Conservation (phyloP, 495 filamentous ascomycete species). For the Aspergillus panamensis region DNA sequence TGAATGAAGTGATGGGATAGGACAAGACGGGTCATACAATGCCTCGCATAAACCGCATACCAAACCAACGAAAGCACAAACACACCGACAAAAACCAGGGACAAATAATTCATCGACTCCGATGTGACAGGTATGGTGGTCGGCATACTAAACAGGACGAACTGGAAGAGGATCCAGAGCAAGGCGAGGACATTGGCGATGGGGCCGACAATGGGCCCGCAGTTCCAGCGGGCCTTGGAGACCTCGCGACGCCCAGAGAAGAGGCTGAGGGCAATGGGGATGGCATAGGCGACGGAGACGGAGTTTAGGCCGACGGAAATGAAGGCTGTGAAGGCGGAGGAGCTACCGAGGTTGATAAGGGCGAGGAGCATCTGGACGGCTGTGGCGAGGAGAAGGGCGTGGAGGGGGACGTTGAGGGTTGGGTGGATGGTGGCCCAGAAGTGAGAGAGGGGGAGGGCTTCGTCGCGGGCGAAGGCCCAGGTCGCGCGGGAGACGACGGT, state of each 20-base stretch:
- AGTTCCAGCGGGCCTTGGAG: slow-evolving; percentile 51
- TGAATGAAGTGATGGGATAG: too few relatives aligned
- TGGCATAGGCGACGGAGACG: slow-evolving; percentile 54
- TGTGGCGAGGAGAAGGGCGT: slow-evolving; percentile 34
- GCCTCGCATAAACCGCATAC: slow-evolving; percentile 45
- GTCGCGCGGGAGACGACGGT: slow-evolving; percentile 57
- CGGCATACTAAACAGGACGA: slow-evolving; percentile 56
- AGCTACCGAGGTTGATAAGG: slow-evolving; percentile 58
- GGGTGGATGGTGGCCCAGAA: slow-evolving; percentile 36
- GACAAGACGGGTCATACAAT: slow-evolving; percentile 32
- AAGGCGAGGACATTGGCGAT: slow-evolving; percentile 54
- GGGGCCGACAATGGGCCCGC: slow-evolving; percentile 51
- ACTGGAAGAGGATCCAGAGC: slow-evolving; percentile 57
- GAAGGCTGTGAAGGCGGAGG: slow-evolving; percentile 60
- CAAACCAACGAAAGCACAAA: slow-evolving; percentile 40
- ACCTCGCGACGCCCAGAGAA: slow-evolving; percentile 51
- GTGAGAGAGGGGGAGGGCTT: slow-evolving; percentile 34
- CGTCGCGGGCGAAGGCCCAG: slow-evolving; percentile 61
- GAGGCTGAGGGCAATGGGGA: slow-evolving; percentile 55
- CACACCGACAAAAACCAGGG: slow-evolving; percentile 59
- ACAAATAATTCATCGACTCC: slow-evolving; percentile 57
- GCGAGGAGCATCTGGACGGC: slow-evolving; percentile 48
- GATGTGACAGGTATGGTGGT: slow-evolving; percentile 44
- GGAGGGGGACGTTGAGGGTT: slow-evolving; percentile 35
- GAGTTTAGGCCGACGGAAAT: slow-evolving; percentile 60